These are phyloP conservation scores for Venturia pyrina DNA, from an alignment of 2,329 filamentous ascomycete species.

Conservation along the genomic window DNA sequence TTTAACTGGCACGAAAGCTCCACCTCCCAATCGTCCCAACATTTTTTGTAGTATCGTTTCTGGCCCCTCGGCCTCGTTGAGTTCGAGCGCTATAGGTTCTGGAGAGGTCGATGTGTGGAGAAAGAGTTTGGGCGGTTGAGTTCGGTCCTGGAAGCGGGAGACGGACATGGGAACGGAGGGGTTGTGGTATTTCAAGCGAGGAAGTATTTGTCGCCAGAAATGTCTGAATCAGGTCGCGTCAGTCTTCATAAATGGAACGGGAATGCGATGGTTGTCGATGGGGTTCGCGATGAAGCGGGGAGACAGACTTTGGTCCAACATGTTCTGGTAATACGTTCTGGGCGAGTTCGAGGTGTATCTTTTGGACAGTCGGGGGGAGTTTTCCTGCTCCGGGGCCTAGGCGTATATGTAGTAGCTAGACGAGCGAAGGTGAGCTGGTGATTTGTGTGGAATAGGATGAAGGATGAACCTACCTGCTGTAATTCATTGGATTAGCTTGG, in stretches of 20 bases:
- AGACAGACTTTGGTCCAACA: slow-evolving; percentile 57
- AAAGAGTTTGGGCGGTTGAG: slow-evolving; percentile 50
- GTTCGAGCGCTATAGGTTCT: slow-evolving; percentile 21
- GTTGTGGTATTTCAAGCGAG: slow-evolving; percentile 89
- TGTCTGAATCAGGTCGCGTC: slow-evolving; percentile 44
- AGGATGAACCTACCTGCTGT: not conserved
- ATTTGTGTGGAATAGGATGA: not conserved
- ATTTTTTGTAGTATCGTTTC: slow-evolving; percentile 47
- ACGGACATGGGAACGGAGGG: slow-evolving; percentile 75
- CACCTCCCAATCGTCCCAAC: slow-evolving; percentile 50
- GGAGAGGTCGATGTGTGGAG: slow-evolving; percentile 39
- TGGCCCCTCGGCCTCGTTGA: slow-evolving; percentile 42
- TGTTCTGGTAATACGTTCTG: slow-evolving; percentile 54
- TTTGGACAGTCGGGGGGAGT: slow-evolving; percentile 64
- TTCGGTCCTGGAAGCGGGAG: slow-evolving; percentile 52
- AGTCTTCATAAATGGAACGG: not conserved
- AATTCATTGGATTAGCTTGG: slow-evolving; percentile 1
- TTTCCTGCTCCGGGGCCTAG: slow-evolving; percentile 75
- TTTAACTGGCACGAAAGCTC: slow-evolving; percentile 47
- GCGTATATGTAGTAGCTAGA: slow-evolving; percentile 64
- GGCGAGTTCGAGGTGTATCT: slow-evolving; percentile 67
- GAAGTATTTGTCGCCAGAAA: slow-evolving; percentile 79
- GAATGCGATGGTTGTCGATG: slow-evolving; percentile 17
- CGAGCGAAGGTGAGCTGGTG: not conserved
- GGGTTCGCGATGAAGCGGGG: slow-evolving; percentile 21